Base-by-base conservation (phyloP, 2,329 filamentous ascomycete species). In the Macrophomina tecta region DNA sequence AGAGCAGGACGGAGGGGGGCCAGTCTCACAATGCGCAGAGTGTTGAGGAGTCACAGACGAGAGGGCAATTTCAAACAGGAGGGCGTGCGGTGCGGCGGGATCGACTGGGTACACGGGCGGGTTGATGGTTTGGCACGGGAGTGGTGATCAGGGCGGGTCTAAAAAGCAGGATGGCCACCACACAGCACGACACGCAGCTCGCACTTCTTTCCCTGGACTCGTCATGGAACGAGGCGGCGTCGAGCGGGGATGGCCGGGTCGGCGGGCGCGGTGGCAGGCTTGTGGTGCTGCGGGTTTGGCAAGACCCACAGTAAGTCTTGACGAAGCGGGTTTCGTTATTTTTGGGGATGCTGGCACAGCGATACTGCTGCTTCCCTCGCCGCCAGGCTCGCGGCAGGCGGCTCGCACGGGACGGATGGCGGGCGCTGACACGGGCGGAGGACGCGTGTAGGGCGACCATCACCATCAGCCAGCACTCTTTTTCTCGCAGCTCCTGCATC, bases 91-190 rank as follows among this genome's bases (percentile, higher is more conserved):
- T 14, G 58, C 45, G 58, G 58, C 36, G 52, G 56, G 65, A 67
- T 63, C 56, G 65, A 46, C 40, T 53, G 65, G 23, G 49, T 30
- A 55, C 38, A 48, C 46, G 28, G 45, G 55, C 58, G 55, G 65
- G 18, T 14, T 46, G 32, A 28, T 30, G 53, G 53, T 14, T 45
- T 55, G 52, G 51, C 52, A 55, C 52, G 52, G 52, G 56, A 63
- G 60, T 42, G 58, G 56, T 62, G 48, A 67, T 67, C 65, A 62
- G 65, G 65, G 65, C 58, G 55, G 48, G 56, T 18, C 65, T 49
- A 45, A 53, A 66, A 66, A 45, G 63, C 63, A 65, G 51, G 30
- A 32, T 12, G 38, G 9, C 7, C n/a, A 62, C 58, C 46, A 49
- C 58, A 38, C 23, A 23, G 3, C 23, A 23, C 23, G 23, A 23